Evolutionary conservation across 2,329 filamentous ascomycete species (phyloP).

Genomic region (Ilyonectria mors-panacis): DNA sequence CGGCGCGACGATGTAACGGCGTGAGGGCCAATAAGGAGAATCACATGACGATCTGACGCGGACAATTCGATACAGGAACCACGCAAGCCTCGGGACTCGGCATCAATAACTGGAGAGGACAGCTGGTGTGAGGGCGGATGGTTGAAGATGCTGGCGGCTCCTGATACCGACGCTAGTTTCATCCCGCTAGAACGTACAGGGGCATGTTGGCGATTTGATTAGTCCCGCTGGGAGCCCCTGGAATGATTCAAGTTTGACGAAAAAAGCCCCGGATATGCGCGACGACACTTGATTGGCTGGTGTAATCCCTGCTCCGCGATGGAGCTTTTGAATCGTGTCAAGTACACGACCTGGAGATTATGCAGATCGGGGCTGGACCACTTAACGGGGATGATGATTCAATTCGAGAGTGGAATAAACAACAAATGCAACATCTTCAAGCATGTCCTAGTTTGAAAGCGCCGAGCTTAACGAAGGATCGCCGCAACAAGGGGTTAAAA

Average conservation of each 20-base stretch:
- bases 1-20: background rate
- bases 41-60: background rate
- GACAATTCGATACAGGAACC: background rate
- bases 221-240: background rate
- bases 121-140: background rate
- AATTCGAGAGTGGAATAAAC: background rate
- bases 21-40: background rate
- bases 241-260: background rate
- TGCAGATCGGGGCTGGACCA: background rate
- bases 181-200: background rate
- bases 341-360: background rate
- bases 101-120: background rate
- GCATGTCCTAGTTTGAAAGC: background rate
- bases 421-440: background rate
- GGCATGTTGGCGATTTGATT: background rate
- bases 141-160: background rate
- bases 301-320: background rate
- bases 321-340: background rate
- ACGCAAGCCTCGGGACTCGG: constrained; percentile 1
- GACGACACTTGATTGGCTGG: background rate
- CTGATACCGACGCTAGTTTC: background rate
- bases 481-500: background rate
- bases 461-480: background rate
- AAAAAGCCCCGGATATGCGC: background rate
- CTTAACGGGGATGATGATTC: background rate